Evolutionary conservation across 164 flowering plant genomes (phyloP).

Genomic region (Vitis labrusca): DNA sequence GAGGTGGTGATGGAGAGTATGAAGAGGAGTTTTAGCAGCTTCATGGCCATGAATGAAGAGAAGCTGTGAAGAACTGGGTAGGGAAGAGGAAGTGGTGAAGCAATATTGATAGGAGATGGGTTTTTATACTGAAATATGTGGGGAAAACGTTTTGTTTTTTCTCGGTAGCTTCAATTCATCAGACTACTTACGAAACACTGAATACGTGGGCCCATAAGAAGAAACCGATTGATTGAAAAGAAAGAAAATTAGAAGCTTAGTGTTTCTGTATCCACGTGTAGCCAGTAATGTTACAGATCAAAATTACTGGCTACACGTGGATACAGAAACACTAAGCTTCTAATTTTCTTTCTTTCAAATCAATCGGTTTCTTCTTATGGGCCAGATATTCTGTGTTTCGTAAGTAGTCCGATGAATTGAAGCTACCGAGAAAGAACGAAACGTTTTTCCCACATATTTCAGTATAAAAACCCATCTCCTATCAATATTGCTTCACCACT

Average conservation of each 20-base stretch:
- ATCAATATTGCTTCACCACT: no score
- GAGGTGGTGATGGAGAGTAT: background rate
- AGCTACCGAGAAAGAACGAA: constrained; percentile 3
- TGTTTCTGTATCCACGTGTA: background rate
- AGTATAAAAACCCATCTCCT: no score
- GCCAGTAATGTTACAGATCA: background rate
- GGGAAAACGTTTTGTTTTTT: constrained; percentile 5
- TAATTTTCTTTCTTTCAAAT: background rate
- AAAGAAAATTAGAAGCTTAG: constrained; percentile 6
- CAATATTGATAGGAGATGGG: no score
- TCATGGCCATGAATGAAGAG: background rate
- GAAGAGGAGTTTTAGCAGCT: constrained; percentile 2
- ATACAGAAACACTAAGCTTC: background rate
- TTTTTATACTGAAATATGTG: no score
- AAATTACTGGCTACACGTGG: background rate
- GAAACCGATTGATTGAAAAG: constrained; percentile 5
- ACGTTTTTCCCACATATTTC: background rate
- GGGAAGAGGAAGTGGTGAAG: no score
- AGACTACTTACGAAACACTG: constrained; percentile 7
- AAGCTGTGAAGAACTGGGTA: background rate
- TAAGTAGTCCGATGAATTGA: constrained; percentile 4
- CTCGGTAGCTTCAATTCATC: constrained; percentile 3
- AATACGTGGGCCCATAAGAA: background rate
- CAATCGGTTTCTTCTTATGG: constrained; percentile 1
- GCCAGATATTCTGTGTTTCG: background rate